A percentile compares a stretch with the other conserved stretches of the same genome.
Conservation (phyloP, 140 eudicot species). For the Cichorium intybus region DNA sequence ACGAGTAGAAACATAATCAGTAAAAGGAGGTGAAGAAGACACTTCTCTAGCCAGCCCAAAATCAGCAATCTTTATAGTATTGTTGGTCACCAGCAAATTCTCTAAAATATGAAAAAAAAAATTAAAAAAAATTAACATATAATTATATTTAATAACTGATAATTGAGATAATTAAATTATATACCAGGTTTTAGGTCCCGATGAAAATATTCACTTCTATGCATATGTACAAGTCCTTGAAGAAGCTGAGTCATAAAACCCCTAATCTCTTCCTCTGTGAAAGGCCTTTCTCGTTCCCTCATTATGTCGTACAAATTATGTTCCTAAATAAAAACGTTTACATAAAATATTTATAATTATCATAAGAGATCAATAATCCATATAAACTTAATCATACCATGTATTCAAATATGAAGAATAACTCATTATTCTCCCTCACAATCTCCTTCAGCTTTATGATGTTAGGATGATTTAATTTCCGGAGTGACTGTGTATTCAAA, state of each 20-base stretch:
- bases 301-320: slow-evolving; percentile 76
- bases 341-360: neutral
- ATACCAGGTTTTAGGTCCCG: slow-evolving; percentile 98
- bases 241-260: slow-evolving; percentile 72
- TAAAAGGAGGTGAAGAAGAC: slow-evolving; percentile 81
- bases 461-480: slow-evolving; percentile 84
- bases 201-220: slow-evolving; percentile 79
- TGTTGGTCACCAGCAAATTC: slow-evolving; percentile 83
- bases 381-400: slow-evolving; percentile 49
- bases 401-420: slow-evolving; percentile 91
- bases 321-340: slow-evolving; percentile 49
- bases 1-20: slow-evolving; percentile 96
- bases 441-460: slow-evolving; percentile 89
- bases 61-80: slow-evolving; percentile 82
- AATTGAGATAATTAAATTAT: neutral
- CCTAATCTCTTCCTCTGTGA: slow-evolving; percentile 83
- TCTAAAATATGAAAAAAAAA: slow-evolving; percentile 39
- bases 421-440: slow-evolving; percentile 80
- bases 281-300: slow-evolving; percentile 67
- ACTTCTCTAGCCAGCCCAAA: slow-evolving; percentile 97
- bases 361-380: neutral
- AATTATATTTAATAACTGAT: neutral
- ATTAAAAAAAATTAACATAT: neutral
- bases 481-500: slow-evolving; percentile 63
- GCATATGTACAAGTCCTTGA: slow-evolving; percentile 89